Evolutionary conservation across 1,284 basidiomycete species (phyloP), one percentile per base, ranked within the genome.

Genomic region (Hemileia vastatrix): DNA sequence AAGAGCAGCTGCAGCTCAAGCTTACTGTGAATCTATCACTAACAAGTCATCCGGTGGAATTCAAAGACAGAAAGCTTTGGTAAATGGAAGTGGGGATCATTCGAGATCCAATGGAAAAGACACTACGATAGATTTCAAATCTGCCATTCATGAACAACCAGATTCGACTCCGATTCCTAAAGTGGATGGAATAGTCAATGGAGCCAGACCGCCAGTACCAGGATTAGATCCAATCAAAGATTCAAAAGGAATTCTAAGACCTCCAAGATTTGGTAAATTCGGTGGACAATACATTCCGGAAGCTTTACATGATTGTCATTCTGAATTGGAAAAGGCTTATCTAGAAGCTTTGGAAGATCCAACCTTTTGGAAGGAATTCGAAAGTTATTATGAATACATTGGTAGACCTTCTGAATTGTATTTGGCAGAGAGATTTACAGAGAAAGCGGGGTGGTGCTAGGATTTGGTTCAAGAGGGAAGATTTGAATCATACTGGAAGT

Each of bases 381-480:
- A 86, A 76, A 81, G 85, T 71, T 48, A 11, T 6, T 97, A 87
- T 76, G 86, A 86, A 33, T 98, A 98, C 78, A 91, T 91, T 71
- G 86, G 89, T 72, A 76, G 85, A 18, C 83, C 84, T 2, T 81
- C 80, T 23, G 81, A 84, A 67, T 77, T 90, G 48, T 90, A 90
- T 76, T 77, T 83, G 63, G 87, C 88, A 0, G 82, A 86, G 74
- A 81, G 86, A 64, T 78, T 90, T 66, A 88, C 86, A 0, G 83
- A 87, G 71, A 79, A 85, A 66, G 84, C 84, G 56, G n/a, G 87
- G 86, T 18, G 90, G 90, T 47, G 94, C 95, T 6, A 87, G 84
- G 66, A 96, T 98, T 72, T 98, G 94, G 94, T 80, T 98, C 72
- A 98, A 98, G 80, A 83, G 94, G 47, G 95, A 98, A 78, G 95